Base-by-base conservation (phyloP, 768 basidiomycete genomes). In the Amanita rimosa region DNA sequence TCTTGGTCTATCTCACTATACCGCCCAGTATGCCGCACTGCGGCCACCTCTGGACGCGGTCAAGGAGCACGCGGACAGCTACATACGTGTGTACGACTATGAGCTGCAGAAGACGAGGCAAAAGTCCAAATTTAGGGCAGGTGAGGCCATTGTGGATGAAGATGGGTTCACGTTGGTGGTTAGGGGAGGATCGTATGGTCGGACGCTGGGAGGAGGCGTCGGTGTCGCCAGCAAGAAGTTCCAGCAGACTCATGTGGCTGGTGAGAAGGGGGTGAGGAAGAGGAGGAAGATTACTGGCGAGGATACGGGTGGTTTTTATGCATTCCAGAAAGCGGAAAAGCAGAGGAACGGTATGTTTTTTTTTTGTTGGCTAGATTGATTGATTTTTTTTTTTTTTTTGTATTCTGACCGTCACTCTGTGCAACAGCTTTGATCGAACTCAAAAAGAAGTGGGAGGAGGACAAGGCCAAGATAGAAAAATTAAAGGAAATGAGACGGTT, bases 91-190 rank as follows among this genome's bases (percentile, higher is more conserved):
- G 21, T 92, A 79, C 69, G 93, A 95, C 58, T 79, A 81, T 60
- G 74, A 83, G 50, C 67, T 76, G 35, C 75, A 77, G 24, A 79
- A 77, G 62, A 66, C 67, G 53, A 80, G 72, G 60, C 78, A 76
- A 54, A 73, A 75, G 59, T 76, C 79, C 19, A 72, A 78, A 59
- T 88, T 85, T 58, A 74, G 69, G 55, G 88, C 89, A 60, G 88
- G 89, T 17, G 90, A 91, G 58, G 90, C 86, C 5, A 73, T 95
- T 49, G 86, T 95, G 37, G 93, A 97, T 61, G 91, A 87, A 52
- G 93, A 97, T 53, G 93, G 93, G 2, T 97, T 95, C 62, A 95
- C 91, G 9, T 76, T 97, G 10, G 93, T 97, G 31, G 87, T 84
- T n/a, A 75, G 93, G 33, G 89, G 91, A 4, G 93, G 93, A 10